These are phyloP conservation scores for Leptographium wingfieldii DNA, from an alignment of 2,329 filamentous ascomycete species.

Conservation along the genomic window DNA sequence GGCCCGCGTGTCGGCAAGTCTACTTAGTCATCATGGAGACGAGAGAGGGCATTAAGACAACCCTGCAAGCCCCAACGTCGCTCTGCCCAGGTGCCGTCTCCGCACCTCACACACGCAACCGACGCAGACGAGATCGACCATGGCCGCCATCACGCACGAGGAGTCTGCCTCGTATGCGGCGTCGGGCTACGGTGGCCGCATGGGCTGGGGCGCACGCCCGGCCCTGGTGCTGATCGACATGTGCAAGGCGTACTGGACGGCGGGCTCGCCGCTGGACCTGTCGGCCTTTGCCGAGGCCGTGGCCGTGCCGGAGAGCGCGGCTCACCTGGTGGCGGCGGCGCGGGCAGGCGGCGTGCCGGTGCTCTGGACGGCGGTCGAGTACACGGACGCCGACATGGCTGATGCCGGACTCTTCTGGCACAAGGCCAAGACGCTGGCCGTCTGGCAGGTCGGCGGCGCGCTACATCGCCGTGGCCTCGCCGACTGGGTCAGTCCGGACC, in stretches of 20 bases:
- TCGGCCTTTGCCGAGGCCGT: slow-evolving; percentile 23
- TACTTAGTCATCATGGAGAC: neutral
- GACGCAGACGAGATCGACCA: neutral
- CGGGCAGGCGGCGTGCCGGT: slow-evolving; percentile 24
- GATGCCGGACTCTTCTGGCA: slow-evolving; percentile 30
- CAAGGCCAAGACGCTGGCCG: slow-evolving; percentile 27
- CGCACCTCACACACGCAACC: neutral
- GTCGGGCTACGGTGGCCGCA: slow-evolving; percentile 26
- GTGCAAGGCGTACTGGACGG: slow-evolving; percentile 32
- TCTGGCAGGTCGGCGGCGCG: slow-evolving; percentile 26
- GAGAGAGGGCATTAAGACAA: neutral
- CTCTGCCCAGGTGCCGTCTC: neutral
- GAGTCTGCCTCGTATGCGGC: slow-evolving; percentile 15
- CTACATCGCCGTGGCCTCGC: slow-evolving; percentile 21
- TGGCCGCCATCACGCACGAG: neutral
- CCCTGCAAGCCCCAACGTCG: neutral
- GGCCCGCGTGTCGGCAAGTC: neutral
- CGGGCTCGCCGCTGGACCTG: slow-evolving; percentile 28
- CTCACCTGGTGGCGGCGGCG: slow-evolving; percentile 25
- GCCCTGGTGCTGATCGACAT: slow-evolving; percentile 33
- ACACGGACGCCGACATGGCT: slow-evolving; percentile 28
- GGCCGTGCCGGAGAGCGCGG: slow-evolving; percentile 24
- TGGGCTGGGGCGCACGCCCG: slow-evolving; percentile 30
- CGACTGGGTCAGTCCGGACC: slow-evolving; percentile 22
- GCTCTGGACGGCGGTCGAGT: slow-evolving; percentile 31